Base-by-base conservation (phyloP, 495 filamentous ascomycete species). In the Trichocladium uniseriatum region DNA sequence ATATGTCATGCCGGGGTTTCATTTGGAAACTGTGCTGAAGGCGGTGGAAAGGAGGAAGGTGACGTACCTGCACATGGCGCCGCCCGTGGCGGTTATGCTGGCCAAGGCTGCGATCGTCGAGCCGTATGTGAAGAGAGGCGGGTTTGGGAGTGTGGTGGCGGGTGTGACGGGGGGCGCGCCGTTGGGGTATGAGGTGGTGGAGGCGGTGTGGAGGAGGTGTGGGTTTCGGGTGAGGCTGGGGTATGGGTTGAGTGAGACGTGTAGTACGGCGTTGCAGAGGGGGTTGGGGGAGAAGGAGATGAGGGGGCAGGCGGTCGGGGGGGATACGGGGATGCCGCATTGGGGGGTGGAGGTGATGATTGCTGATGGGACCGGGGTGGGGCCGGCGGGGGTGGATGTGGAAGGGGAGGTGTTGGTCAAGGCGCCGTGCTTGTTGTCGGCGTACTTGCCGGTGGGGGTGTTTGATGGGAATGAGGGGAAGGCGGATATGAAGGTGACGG, bases 221-320 rank as follows among this genome's bases (percentile, higher is more conserved):
- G 79, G 80, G 0, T 84, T 86, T 60, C 80, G 82, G 55, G 78
- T 85, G 34, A 79, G 82, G 56, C 76, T 85, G 44, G 74, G 79
- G 1, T 86, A 86, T 52, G 83, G 84, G 13, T 81, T 86, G 73
- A 85, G 79, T 11, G 83, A 87, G 56, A 78, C 74, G 11, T 82
- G 77, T 56, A 71, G 78, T 48, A 83, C 83, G 39, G 76, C 81
- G 2, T 67, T 79, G 27, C 79, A 84, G 46, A 70, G 77, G 24
- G 68, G 70, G 0, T 65, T 69, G 3, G 66, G 69, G 19, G 77
- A 74, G 41, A 69, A 68, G 8, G 82, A 79, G 56, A 74, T 78
- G 54, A 70, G 79, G 49, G 78, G 72, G 7, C 70, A 79, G 36
- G 69, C 74, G 1, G n/a, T n/a, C n/a, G n/a, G n/a, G n/a, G 83